Percentiles rank a stretch among this genome's conserved stretches.
phyloP scores from a whole-genome alignment of 1,284 basidiomycete genomes.

The Ustilago curta region DNA sequence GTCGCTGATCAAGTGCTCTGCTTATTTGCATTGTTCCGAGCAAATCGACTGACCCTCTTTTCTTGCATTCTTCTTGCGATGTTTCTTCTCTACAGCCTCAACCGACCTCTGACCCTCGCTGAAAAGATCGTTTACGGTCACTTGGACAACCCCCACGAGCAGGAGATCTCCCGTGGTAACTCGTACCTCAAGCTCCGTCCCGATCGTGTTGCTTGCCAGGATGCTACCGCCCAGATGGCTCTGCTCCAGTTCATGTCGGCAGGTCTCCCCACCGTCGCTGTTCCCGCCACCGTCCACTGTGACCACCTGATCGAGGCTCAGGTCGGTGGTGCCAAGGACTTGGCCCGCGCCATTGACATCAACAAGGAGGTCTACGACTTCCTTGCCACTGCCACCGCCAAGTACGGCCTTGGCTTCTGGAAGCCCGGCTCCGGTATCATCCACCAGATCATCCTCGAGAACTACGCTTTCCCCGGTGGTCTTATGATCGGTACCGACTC shows the following conservation, averaged over 20 bases:
- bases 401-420: conserved; percentile 99
- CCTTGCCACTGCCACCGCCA: conserved; percentile 95
- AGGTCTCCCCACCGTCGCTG: conserved; percentile 84
- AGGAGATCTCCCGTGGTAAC: conserved; percentile 66
- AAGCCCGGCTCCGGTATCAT: conserved; percentile 93
- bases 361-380: conserved; percentile 99
- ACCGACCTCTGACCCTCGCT: conserved; percentile 66
- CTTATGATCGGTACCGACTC: conserved; percentile 99
- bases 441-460: conserved; percentile 82
- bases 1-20: conserved; percentile 31
- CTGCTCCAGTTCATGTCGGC: conserved; percentile 99
- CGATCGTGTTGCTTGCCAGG: conserved; percentile 95
- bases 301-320: conserved; percentile 99
- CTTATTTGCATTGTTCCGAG: neutral
- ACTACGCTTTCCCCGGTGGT: conserved; percentile 98
- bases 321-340: conserved; percentile 90
- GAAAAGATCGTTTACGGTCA: conserved; percentile 70
- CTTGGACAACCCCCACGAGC: conserved; percentile 67
- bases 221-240: conserved; percentile 99
- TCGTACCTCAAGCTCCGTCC: conserved; percentile 70
- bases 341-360: conserved; percentile 89
- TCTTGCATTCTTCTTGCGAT: neutral
- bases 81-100: conserved; percentile 54
- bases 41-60: conserved; percentile 16
- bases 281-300: conserved; percentile 92